Evolutionary conservation across 805 yeast genomes (phyloP).

Genomic region (Debaryomyces castellii): DNA sequence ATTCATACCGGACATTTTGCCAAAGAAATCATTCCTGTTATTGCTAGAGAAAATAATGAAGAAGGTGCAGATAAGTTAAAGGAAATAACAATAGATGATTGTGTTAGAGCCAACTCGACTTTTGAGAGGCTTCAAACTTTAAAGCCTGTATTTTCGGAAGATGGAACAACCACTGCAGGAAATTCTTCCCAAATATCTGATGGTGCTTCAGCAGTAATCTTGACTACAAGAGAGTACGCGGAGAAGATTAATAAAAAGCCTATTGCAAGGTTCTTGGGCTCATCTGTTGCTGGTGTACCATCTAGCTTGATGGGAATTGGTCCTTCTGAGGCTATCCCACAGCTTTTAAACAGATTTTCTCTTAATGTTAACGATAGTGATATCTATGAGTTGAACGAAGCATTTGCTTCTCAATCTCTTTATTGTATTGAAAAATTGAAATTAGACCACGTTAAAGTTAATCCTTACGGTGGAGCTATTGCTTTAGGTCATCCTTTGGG

Average conservation of each 20-base stretch:
- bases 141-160: slow-evolving; percentile 29
- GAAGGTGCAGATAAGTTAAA: slow-evolving; percentile 1
- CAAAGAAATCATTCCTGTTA: slow-evolving; percentile 17
- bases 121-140: slow-evolving; percentile 24
- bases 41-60: slow-evolving; percentile 12
- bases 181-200: slow-evolving; percentile 37
- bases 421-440: slow-evolving; percentile 25
- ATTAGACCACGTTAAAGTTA: slow-evolving; percentile 39
- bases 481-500: slow-evolving; percentile 46
- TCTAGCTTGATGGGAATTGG: slow-evolving; percentile 36
- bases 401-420: slow-evolving; percentile 37
- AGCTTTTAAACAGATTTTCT: slow-evolving; percentile 18
- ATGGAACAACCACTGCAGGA: slow-evolving; percentile 34
- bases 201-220: slow-evolving; percentile 34
- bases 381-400: slow-evolving; percentile 35
- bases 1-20: slow-evolving; percentile 21
- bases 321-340: slow-evolving; percentile 33
- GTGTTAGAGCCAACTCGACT: slow-evolving; percentile 25
- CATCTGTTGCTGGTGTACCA: slow-evolving; percentile 32
- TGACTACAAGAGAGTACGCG: slow-evolving; percentile 33
- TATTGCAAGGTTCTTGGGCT: slow-evolving; percentile 26
- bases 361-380: slow-evolving; percentile 24
- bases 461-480: slow-evolving; percentile 17
- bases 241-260: slow-evolving; percentile 28
- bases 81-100: slow-evolving; percentile 23